Conservation (phyloP, 208 protist species). For the Acanthamoeba divionensis region DNA sequence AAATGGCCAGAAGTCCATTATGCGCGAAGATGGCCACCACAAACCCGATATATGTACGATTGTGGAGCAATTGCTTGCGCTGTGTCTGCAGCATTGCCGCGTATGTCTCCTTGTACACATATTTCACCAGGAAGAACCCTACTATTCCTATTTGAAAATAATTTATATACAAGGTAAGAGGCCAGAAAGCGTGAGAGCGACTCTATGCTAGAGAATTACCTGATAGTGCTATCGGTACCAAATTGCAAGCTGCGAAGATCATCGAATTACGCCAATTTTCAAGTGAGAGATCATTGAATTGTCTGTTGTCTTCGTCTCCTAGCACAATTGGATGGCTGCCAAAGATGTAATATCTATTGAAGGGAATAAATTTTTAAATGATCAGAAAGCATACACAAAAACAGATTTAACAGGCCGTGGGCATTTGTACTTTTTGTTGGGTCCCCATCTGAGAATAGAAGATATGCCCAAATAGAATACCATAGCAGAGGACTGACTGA, state of each 20-base stretch:
- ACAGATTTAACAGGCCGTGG: no score
- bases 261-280: not conserved
- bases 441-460: constrained; percentile 51
- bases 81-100: not conserved
- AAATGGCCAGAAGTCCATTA: constrained; percentile 32
- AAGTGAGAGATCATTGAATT: not conserved
- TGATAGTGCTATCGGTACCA: not conserved
- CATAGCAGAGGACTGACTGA: constrained; percentile 8
- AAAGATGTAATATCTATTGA: constrained; percentile 17
- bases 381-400: no score
- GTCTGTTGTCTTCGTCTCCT: not conserved
- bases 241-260: not conserved
- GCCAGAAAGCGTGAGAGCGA: not conserved
- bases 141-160: not conserved
- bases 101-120: constrained; percentile 8
- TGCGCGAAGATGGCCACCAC: constrained; percentile 43
- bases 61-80: constrained; percentile 23
- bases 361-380: no score
- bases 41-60: constrained; percentile 38
- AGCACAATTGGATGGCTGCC: not conserved
- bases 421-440: constrained; percentile 6
- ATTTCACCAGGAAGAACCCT: not conserved
- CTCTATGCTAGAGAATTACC: not conserved
- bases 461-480: constrained; percentile 53
- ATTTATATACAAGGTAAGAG: not conserved